A percentile compares a stretch with the other conserved stretches of the same genome.
Evolutionary conservation across 345 rosid species (phyloP).

Genomic region (Lumnitzera racemosa): DNA sequence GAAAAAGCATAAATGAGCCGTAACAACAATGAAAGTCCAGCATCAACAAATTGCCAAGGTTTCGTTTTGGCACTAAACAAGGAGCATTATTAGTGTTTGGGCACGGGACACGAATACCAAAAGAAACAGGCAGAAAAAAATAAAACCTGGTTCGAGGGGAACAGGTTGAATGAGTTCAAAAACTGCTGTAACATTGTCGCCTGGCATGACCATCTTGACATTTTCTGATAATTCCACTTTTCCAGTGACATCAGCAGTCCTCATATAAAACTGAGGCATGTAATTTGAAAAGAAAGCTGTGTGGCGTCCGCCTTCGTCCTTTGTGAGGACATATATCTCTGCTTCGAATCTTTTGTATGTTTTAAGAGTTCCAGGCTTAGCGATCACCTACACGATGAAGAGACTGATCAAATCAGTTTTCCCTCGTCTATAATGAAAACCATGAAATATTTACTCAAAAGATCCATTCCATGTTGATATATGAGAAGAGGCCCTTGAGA

Average conservation of each 20-base stretch:
- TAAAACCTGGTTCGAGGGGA: constrained; percentile 70
- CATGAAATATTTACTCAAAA: no score
- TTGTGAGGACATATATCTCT: constrained; percentile 91
- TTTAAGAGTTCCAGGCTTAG: constrained; percentile 86
- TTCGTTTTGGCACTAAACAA: no score
- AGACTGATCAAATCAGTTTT: neutral
- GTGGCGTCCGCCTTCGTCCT: constrained; percentile 99
- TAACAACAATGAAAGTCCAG: no score
- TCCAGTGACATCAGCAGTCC: constrained; percentile 92
- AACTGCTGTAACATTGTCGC: constrained; percentile 81
- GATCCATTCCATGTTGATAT: no score
- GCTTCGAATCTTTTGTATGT: constrained; percentile 87
- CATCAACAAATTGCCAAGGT: no score
- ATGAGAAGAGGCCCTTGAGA: no score
- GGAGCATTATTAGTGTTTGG: no score
- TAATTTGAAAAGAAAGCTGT: constrained; percentile 86
- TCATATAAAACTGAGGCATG: constrained; percentile 86
- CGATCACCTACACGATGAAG: constrained; percentile 61
- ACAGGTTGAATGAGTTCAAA: constrained; percentile 70
- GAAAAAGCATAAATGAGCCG: no score
- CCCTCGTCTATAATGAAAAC: no score
- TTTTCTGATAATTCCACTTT: constrained; percentile 73
- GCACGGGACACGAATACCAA: no score
- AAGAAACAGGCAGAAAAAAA: no score
- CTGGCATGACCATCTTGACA: constrained; percentile 94